A percentile compares a stretch with the other conserved stretches of the same genome.
Evolutionary conservation across 2,329 filamentous ascomycete genomes (phyloP).

Genomic region (Fusarium dimerum): DNA sequence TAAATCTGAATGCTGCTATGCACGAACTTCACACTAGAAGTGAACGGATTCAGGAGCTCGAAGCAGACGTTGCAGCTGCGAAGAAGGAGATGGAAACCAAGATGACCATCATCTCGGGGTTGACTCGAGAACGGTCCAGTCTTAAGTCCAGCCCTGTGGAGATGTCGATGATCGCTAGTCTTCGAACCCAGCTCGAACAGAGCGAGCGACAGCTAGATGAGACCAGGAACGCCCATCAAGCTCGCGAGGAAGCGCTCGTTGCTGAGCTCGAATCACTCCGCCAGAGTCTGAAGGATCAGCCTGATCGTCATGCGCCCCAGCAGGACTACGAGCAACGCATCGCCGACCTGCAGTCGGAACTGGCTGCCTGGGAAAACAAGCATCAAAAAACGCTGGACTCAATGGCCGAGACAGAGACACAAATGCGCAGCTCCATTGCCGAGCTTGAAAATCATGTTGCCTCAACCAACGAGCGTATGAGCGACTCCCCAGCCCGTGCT

Average conservation of each 20-base stretch:
- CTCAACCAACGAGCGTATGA: slow-evolving; percentile 54
- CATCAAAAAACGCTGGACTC: slow-evolving; percentile 70
- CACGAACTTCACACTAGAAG: slow-evolving; percentile 85
- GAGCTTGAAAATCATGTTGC: slow-evolving; percentile 67
- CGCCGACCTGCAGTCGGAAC: slow-evolving; percentile 67
- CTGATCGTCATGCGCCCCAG: slow-evolving; percentile 29
- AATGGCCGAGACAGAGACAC: slow-evolving; percentile 71
- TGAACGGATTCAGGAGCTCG: slow-evolving; percentile 86
- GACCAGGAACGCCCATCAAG: slow-evolving; percentile 71
- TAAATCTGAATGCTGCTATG: slow-evolving; percentile 89
- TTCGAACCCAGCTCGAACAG: slow-evolving; percentile 85
- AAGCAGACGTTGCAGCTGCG: slow-evolving; percentile 77
- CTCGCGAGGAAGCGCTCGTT: slow-evolving; percentile 73
- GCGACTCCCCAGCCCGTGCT: slow-evolving; percentile 43
- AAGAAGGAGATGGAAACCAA: slow-evolving; percentile 98
- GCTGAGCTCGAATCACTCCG: slow-evolving; percentile 71
- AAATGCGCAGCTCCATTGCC: slow-evolving; percentile 70
- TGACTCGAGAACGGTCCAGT: slow-evolving; percentile 90
- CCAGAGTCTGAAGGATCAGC: slow-evolving; percentile 43
- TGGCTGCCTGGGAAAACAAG: slow-evolving; percentile 73
- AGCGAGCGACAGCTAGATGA: slow-evolving; percentile 78
- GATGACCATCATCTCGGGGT: slow-evolving; percentile 90
- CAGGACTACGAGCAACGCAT: slow-evolving; percentile 59
- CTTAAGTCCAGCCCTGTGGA: slow-evolving; percentile 83
- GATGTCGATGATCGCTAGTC: slow-evolving; percentile 82